A percentile compares a stretch with the other conserved stretches of the same genome.
Evolutionary conservation across 2,329 filamentous ascomycete species (phyloP).

Genomic region (Fusarium pininemorale): DNA sequence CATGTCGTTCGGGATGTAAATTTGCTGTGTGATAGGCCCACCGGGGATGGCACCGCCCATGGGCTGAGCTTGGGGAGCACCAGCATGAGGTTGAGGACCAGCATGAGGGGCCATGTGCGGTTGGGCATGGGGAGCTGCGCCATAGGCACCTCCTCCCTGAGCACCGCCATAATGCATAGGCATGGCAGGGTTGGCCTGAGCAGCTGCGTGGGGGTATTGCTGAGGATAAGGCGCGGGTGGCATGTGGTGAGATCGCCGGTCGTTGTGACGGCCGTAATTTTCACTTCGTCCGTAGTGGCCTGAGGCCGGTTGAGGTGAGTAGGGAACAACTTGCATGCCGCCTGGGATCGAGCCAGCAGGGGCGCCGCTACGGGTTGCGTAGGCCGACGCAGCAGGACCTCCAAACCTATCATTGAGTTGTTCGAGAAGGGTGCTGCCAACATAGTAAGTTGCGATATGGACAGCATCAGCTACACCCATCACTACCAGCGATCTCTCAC

Average conservation of each 20-base stretch:
- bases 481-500: conserved; percentile 96
- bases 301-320: conserved; percentile 90
- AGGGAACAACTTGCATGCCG: conserved; percentile 99
- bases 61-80: conserved; percentile 77
- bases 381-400: conserved; percentile 95
- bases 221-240: conserved; percentile 78
- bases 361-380: conserved; percentile 92
- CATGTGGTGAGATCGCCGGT: conserved; percentile 77
- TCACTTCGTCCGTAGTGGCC: conserved; percentile 94
- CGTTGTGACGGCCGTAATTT: conserved; percentile 78
- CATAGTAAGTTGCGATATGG: conserved; percentile 98
- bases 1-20: conserved; percentile 99
- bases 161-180: conserved; percentile 83
- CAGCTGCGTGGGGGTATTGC: conserved; percentile 71
- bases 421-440: conserved; percentile 96
- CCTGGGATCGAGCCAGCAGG: conserved; percentile 94
- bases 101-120: conserved; percentile 73
- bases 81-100: conserved; percentile 65
- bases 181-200: conserved; percentile 70
- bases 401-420: conserved; percentile 97
- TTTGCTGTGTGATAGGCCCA: conserved; percentile 90
- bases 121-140: conserved; percentile 78
- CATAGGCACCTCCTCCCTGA: conserved; percentile 76
- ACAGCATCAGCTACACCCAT: conserved; percentile 98
- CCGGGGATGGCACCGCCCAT: conserved; percentile 71